Evolutionary conservation across 2,329 filamentous ascomycete genomes (phyloP).

Genomic region (Claviceps pusilla): DNA sequence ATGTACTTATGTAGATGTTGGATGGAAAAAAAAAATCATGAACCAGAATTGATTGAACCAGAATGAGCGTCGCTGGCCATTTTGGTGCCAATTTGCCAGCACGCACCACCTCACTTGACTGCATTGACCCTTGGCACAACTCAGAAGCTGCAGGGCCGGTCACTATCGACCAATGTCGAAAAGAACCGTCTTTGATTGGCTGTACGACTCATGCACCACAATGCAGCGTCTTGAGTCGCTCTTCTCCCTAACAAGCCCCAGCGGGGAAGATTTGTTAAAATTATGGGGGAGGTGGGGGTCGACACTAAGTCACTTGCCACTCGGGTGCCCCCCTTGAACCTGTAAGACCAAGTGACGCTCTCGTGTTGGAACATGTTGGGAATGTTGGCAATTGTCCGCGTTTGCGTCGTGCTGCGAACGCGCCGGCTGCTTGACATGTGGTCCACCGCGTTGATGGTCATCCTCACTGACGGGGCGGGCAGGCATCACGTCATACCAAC

Average conservation of each 20-base stretch:
- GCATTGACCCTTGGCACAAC: not conserved
- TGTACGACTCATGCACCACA: not conserved
- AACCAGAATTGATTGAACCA: not conserved
- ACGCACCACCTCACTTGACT: not conserved
- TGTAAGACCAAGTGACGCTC: not conserved
- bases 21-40: not conserved
- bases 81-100: not conserved
- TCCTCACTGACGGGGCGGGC: not conserved
- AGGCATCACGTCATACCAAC: not conserved
- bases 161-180: not conserved
- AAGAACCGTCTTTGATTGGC: not conserved
- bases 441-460: not conserved
- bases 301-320: not conserved
- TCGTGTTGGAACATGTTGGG: not conserved
- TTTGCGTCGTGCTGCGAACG: not conserved
- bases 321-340: not conserved
- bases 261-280: not conserved
- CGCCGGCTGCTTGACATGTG: not conserved
- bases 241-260: not conserved
- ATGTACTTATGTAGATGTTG: not conserved
- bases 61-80: not conserved
- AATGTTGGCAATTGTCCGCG: not conserved
- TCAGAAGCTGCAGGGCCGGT: not conserved
- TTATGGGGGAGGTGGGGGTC: not conserved
- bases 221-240: not conserved